These are phyloP conservation scores for Neolecta irregularis DNA, from an alignment of 1,139 yeast species.

Conservation along the genomic window DNA sequence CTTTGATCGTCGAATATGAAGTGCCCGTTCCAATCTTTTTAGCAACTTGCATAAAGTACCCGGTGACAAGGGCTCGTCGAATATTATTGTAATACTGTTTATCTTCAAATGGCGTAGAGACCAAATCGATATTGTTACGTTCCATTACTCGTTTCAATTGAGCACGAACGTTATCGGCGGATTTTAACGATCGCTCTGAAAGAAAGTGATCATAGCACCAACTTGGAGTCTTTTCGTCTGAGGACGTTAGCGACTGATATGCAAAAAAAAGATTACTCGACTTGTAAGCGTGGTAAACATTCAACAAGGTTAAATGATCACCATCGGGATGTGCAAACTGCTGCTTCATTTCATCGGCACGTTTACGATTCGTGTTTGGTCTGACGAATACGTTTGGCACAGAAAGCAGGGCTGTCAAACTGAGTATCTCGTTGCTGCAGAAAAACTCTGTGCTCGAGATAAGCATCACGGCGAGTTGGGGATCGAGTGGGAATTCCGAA, in stretches of 20 bases:
- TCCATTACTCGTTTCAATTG: slow-evolving; percentile 79
- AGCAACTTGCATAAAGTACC: slow-evolving; percentile 97
- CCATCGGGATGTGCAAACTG: slow-evolving; percentile 88
- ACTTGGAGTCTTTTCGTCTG: slow-evolving; percentile 21
- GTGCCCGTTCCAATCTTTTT: slow-evolving; percentile 62
- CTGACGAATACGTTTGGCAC: slow-evolving; percentile 92
- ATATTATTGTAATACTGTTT: slow-evolving; percentile 52
- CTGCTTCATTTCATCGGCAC: slow-evolving; percentile 84
- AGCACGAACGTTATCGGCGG: slow-evolving; percentile 71
- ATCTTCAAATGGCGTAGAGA: slow-evolving; percentile 55
- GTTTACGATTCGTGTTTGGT: slow-evolving; percentile 74
- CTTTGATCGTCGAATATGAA: slow-evolving; percentile 78
- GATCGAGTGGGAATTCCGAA: slow-evolving; percentile 89
- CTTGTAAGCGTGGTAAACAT: slow-evolving; percentile 74
- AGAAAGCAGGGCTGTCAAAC: slow-evolving; percentile 78
- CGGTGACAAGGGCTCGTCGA: slow-evolving; percentile 76
- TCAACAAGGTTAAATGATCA: slow-evolving; percentile 79
- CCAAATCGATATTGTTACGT: slow-evolving; percentile 55
- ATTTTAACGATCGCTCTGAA: slow-evolving; percentile 63
- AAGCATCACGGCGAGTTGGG: slow-evolving; percentile 84
- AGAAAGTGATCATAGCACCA: slow-evolving; percentile 92
- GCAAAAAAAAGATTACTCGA: slow-evolving; percentile 35
- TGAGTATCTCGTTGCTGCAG: slow-evolving; percentile 77
- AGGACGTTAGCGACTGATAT: not conserved
- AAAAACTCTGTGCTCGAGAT: slow-evolving; percentile 72